phyloP scores from a whole-genome alignment of 768 basidiomycete species.

The Scleroderma citrinum region DNA sequence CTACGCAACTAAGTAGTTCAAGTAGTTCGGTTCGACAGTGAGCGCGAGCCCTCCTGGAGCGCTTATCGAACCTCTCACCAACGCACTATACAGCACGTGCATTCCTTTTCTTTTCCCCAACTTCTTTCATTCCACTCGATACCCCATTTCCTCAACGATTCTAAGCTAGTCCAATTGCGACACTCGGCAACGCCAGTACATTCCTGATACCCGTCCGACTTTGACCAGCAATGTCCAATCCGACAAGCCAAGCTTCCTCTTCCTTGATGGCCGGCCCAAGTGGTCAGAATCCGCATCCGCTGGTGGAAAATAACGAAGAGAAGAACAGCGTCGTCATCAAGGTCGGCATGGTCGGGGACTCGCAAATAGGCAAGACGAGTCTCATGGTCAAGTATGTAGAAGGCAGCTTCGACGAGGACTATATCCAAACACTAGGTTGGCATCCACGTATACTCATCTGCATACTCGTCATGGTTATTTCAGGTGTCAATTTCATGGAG shows the following conservation, averaged over 20 bases:
- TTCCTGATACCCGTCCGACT: constrained; percentile 15
- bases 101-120: constrained; percentile 34
- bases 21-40: constrained; percentile 21
- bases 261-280: constrained; percentile 43
- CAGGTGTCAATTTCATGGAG: constrained; percentile 99
- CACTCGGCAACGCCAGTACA: constrained; percentile 11
- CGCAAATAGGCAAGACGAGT: constrained; percentile 98
- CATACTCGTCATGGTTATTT: constrained; percentile 5
- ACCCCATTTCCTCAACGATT: constrained; percentile 21
- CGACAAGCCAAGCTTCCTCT: constrained; percentile 43
- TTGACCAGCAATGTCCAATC: constrained; percentile 38
- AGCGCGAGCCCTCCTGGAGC: constrained; percentile 24
- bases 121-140: constrained; percentile 21
- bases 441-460: constrained; percentile 2
- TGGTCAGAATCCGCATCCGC: constrained; percentile 44
- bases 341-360: constrained; percentile 99
- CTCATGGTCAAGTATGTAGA: constrained; percentile 99
- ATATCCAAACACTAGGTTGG: constrained; percentile 97
- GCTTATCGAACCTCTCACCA: constrained; percentile 32
- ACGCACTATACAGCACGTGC: constrained; percentile 28
- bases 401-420: constrained; percentile 97
- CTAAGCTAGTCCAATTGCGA: neutral
- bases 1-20: constrained; percentile 23
- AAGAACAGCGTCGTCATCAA: constrained; percentile 94
- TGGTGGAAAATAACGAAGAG: constrained; percentile 61